Base-by-base conservation (phyloP, 2,329 filamentous ascomycete species). In the Rhexocercosporidium sp. region DNA sequence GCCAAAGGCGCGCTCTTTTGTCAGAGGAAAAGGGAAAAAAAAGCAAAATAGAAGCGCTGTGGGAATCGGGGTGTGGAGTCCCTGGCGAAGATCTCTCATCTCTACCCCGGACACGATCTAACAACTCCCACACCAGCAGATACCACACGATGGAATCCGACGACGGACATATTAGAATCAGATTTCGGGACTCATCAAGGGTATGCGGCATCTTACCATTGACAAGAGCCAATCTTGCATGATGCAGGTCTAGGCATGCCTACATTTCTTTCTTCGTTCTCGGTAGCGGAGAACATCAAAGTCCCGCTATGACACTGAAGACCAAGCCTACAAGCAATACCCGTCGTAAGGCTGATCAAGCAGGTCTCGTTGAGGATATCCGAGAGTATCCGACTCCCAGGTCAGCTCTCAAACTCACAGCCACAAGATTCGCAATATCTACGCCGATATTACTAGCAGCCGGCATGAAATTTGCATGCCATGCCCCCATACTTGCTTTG, bases 81-180 rank as follows among this genome's bases (percentile, higher is more conserved):
- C 67, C 67, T 56, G 18, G 67, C 39, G 62, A 67, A 63, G 67
- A 69, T 69, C 65, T 20, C 49, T 60, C 46, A 14, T 56, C 29
- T 18, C 59, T 39, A 63, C 67, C 68, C 59, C 44, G 59, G 46
- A 60, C 62, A 37, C 57, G 65, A 66, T 69, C 62, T 65, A 39
- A 54, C 16, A 66, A 69, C 67, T 69, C 39, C 68, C 68, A 69
- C 68, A 69, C 56, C 68, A 67, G 68, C 68, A 53, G 66, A 69
- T 67, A 62, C 64, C 16, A 14, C 53, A 53, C 20, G 20, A 39
- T 62, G 44, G 25, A 51, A 62, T 64, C 18, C 31, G 39, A 20
- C 14, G 29, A 56, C 6, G n/a, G 29, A 56, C 9, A n/a, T 31
- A 16, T 9, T 22, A 12, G 22, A 18, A 61, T 63, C 53, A 7